Percentiles rank a stretch among this genome's conserved stretches.
Evolutionary conservation across 1,284 basidiomycete species (phyloP).

Genomic region (Porogramme epimiltina): DNA sequence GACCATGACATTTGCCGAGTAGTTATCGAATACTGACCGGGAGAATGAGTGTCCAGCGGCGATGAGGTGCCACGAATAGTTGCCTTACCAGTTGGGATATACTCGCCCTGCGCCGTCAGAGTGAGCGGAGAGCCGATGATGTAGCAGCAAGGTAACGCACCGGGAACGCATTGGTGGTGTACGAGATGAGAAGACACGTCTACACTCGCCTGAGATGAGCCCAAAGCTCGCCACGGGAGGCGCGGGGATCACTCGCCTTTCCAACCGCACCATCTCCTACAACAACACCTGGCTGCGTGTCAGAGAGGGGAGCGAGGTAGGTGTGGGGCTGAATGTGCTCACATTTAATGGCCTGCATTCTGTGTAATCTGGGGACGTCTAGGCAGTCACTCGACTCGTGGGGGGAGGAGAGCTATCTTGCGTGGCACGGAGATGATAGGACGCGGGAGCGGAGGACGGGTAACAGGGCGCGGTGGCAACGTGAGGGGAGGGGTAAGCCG

Average conservation of each 20-base stretch:
- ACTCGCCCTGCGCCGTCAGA: conserved; percentile 73
- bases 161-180: conserved; percentile 95
- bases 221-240: conserved; percentile 4
- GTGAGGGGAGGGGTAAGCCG: conserved; percentile 9
- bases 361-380: conserved; percentile 29
- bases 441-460: conserved; percentile 1
- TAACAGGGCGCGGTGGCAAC: conserved; percentile 15
- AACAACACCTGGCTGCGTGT: conserved; percentile 76
- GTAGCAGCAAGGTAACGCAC: conserved; percentile 52
- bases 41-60: not conserved
- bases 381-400: conserved; percentile 12
- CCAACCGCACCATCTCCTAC: conserved; percentile 99
- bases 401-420: conserved; percentile 15
- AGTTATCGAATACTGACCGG: conserved; percentile 86
- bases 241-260: conserved; percentile 66
- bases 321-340: conserved; percentile 14
- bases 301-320: conserved; percentile 5
- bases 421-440: conserved; percentile 1
- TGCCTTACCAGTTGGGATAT: conserved; percentile 87
- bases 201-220: conserved; percentile 35
- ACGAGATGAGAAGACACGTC: conserved; percentile 97
- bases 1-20: conserved; percentile 96
- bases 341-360: conserved; percentile 47
- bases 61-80: not conserved
- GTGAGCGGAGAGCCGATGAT: conserved; percentile 22